Base-by-base conservation (phyloP, 2,329 filamentous ascomycete species). In the Penicillium sp. region DNA sequence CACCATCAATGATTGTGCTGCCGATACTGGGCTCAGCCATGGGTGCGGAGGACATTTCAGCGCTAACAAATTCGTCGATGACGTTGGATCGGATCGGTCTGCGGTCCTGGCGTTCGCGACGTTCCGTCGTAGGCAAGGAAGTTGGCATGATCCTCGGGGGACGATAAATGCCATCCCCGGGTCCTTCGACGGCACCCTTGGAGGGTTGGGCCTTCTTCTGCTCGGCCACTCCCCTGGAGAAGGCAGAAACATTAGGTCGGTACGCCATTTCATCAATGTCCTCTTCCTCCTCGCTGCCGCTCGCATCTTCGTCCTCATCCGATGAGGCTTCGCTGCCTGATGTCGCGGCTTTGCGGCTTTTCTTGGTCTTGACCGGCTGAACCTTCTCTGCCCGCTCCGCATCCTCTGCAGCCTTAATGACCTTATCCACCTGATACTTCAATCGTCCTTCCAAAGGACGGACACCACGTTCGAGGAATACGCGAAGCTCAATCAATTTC, bases 361-460 rank as follows among this genome's bases (percentile, higher is more conserved):
- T 69, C 35, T 52, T 62, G 45, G 53, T 63, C 54, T 61, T 57
- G 24, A 60, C 55, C 12, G 60, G 53, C 15, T 61, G 51, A 3
- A 57, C n/a, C 31, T 62, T 56, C 50, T 67, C 61, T 10, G 57
- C 54, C 28, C 66, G 57, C 43, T 70, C 64, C 3, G 63, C 60
- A 53, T 72, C 64, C 53, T 95, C 87, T 32, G 89, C 89, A 0
- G 88, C 87, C 55, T 88, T 85, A 19, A 98, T 77, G 24, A 96
- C 89, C 65, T 95, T 93, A 69, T 97, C 91, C 62, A 98, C 88
- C 66, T 96, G 90, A 70, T 96, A 98, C 58, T 89, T 91, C 54
- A 98, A 72, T 61, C 90, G 87, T 58, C 85, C 85, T 70, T 98
- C 94, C 15, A 97, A 73, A 0, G 93, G 93, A 15, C 87, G 82